A percentile compares a stretch with the other conserved stretches of the same genome.
Conservation (phyloP, 352 stramenopile species). For the Paralagenidium karlingii region DNA sequence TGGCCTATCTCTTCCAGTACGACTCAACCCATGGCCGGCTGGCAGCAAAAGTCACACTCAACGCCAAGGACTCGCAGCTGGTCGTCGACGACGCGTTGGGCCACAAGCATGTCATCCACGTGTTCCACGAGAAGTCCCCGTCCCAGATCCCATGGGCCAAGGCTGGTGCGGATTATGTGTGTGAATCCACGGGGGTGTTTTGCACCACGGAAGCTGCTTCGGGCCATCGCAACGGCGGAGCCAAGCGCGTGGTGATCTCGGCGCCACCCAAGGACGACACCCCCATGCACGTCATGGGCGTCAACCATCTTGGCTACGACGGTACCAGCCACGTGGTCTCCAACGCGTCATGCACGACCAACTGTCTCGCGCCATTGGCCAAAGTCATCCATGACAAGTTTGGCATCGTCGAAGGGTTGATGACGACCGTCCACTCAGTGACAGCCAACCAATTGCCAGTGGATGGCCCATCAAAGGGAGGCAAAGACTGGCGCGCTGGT, state of each 20-base stretch:
- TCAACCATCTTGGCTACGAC: slow-evolving; percentile 83
- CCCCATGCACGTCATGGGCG: slow-evolving; percentile 90
- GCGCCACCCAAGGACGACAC: slow-evolving; percentile 80
- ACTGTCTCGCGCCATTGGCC: slow-evolving; percentile 17
- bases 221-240: slow-evolving; percentile 68
- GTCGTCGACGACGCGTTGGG: slow-evolving; percentile 6
- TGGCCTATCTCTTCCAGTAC: slow-evolving; percentile 89
- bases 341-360: slow-evolving; percentile 32
- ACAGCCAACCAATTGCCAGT: slow-evolving; percentile 86
- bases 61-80: slow-evolving; percentile 33
- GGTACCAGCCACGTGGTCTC: slow-evolving; percentile 29
- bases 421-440: slow-evolving; percentile 9
- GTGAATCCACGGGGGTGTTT: slow-evolving; percentile 89
- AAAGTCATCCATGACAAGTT: slow-evolving; percentile 13
- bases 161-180: slow-evolving; percentile 80
- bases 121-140: slow-evolving; percentile 13
- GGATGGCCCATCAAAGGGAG: slow-evolving; percentile 79
- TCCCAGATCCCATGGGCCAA: slow-evolving; percentile 34
- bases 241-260: slow-evolving; percentile 91
- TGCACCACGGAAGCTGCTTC: slow-evolving; percentile 58
- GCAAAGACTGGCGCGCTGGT: slow-evolving; percentile 88
- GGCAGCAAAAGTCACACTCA: slow-evolving; percentile 58
- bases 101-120: slow-evolving; percentile 3
- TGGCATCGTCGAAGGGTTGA: slow-evolving; percentile 9
- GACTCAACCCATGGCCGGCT: slow-evolving; percentile 86